Base-by-base conservation (phyloP, 1,139 yeast genomes). In the Yarrowia galli region DNA sequence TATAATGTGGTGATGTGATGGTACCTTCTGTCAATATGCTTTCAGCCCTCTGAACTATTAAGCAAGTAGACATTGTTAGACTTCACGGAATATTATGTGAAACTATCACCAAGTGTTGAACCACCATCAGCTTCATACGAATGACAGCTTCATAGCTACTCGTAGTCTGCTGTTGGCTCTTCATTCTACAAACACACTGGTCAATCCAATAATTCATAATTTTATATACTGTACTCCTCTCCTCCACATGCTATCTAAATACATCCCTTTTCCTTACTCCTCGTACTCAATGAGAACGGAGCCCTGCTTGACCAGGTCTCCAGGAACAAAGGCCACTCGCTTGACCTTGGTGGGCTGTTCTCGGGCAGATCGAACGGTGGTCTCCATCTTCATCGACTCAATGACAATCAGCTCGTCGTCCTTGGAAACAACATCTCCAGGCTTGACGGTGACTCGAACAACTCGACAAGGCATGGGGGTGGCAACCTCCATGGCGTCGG, bases 321-420 rank as follows among this genome's bases (percentile, higher is more conserved):
- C 79, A 3, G 70, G 74, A 8, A 69, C 72, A 58, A 75, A 77
- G 4, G 77, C 76, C 28, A 76, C 72, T 22, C 77, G 71, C 69
- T 74, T 74, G 63, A 76, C 70, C 56, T 61, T 61, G 28, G 66
- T 46, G n/a, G 66, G 66, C 61, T 53, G 28, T 68, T 75, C 78
- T 60, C 75, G 68, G 13, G 75, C 75, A 40, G 73, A 69, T 68
- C 75, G 75, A 12, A 80, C 74, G 8, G 81, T 77, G 53, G 83
- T 82, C 71, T 82, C 84, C 83, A 81, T 82, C 71, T 82, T 82
- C 84, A 82, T 82, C 43, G 84, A 81, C 71, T 82, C 81, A 42
- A 82, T 74, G 63, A 82, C 76, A 9, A 81, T 73, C 53, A 81
- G 70, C 49, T 75, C 78, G 66, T 80, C 82, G 53, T 76, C 79